These are phyloP conservation scores for Hemisphaericaspora xylofermentans DNA, from an alignment of 1,139 yeast species.

Conservation along the genomic window DNA sequence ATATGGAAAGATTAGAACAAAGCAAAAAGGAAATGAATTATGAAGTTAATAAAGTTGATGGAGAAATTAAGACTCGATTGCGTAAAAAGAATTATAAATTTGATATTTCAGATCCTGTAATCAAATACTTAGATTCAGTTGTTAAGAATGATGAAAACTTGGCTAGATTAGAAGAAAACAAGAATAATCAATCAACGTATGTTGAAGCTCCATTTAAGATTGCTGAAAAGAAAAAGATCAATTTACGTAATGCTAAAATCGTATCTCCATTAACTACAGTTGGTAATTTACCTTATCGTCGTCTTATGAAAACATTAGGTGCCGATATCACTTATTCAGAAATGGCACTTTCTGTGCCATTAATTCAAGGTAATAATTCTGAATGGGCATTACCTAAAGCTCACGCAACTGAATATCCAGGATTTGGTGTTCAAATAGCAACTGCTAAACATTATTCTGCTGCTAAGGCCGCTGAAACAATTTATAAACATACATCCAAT, in stretches of 20 bases:
- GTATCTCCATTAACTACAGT: slow-evolving; percentile 96
- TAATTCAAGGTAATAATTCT: slow-evolving; percentile 83
- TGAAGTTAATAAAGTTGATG: slow-evolving; percentile 67
- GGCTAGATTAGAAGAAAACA: slow-evolving; percentile 32
- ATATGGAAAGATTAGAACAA: slow-evolving; percentile 38
- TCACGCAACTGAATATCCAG: slow-evolving; percentile 76
- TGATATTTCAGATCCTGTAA: slow-evolving; percentile 52
- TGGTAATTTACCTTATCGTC: slow-evolving; percentile 92
- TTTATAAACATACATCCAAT: slow-evolving; percentile 52
- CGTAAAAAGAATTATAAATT: slow-evolving; percentile 65
- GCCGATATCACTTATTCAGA: slow-evolving; percentile 94
- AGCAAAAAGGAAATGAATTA: slow-evolving; percentile 33
- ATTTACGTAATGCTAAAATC: slow-evolving; percentile 73
- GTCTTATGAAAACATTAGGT: slow-evolving; percentile 87
- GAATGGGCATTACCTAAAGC: slow-evolving; percentile 99
- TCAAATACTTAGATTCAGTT: slow-evolving; percentile 53
- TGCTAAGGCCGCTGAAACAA: slow-evolving; percentile 82
- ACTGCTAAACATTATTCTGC: slow-evolving; percentile 93
- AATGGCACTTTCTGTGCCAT: slow-evolving; percentile 88
- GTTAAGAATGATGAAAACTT: slow-evolving; percentile 38
- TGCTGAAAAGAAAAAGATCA: slow-evolving; percentile 74
- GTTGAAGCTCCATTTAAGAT: slow-evolving; percentile 77
- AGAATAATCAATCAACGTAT: slow-evolving; percentile 43
- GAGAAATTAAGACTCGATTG: slow-evolving; percentile 52
- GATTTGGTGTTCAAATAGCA: slow-evolving; percentile 93